Base-by-base conservation (phyloP, 352 stramenopile genomes). In the Aphanomyces stellatus region DNA sequence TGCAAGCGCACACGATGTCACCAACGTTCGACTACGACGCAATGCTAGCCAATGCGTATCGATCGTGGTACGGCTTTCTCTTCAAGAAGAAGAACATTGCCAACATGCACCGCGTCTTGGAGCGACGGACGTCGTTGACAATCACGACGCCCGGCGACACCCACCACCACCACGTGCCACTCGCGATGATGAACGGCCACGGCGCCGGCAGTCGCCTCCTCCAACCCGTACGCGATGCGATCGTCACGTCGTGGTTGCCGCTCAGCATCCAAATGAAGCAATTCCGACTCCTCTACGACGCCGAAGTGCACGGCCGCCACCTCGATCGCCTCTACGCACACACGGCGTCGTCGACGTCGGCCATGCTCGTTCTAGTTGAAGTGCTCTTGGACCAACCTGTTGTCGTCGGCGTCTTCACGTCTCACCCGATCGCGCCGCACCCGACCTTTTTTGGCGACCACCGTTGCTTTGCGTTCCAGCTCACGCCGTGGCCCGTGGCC, bases 381-480 rank as follows among this genome's bases (percentile, higher is more conserved):
- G 49, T 34, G 25, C 49, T 57, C 49, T n/a, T n/a, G n/a, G 25
- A 22, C n/a, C 30, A 15, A 7, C 4, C 7, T 24, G 19, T 22
- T 13, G n/a, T 37, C 2, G 2, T 57, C 10, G 49, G 49, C 49
- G 49, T 57, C 19, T 57, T 57, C n/a, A 30, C 28, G 49, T 57
- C 49, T 15, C 49, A 57, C 10, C 49, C 19, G 19, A 15, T 57
- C 0, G 22, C 8, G 30, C 8, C 19, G 1, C 49, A 57, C 6
- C 49, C 19, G 25, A 24, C 49, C 17, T 57, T 57, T n/a, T 57
- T 57, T 35, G 49, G 49, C 19, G 49, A 57, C 49, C 49, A 57
- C 3, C 49, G 49, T 17, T 57, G 49, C 49, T 57, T 57, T 57
- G 17, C 49, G 30, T 57, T 57, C 27, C 19, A 19, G 22, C 27